Percentiles rank a stretch among this genome's conserved stretches.
Evolutionary conservation across 1,139 yeast species (phyloP).

Genomic region (Saccharomyces pastorianus): DNA sequence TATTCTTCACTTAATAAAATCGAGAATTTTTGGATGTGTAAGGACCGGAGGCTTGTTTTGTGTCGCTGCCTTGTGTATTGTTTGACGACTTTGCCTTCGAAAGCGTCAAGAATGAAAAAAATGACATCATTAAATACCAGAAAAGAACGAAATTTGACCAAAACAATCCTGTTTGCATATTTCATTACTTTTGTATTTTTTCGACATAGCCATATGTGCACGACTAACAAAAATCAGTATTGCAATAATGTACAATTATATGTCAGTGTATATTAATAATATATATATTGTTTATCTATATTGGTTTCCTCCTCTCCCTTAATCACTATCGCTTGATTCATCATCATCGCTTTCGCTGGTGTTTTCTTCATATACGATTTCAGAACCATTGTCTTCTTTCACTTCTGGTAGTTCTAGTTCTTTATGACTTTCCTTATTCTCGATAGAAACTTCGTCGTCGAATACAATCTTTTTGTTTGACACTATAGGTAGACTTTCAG

Average conservation of each 20-base stretch:
- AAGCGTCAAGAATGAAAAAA: too few species aligned
- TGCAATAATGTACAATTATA: background rate
- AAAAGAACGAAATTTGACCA: too few species aligned
- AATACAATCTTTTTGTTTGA: constrained; percentile 36
- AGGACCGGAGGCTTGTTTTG: too few species aligned
- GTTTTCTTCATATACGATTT: constrained; percentile 30
- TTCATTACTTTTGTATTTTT: background rate
- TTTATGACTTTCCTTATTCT: constrained; percentile 31
- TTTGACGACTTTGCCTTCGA: too few species aligned
- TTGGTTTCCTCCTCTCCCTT: background rate
- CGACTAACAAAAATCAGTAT: background rate
- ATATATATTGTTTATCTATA: background rate
- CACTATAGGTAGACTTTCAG: constrained; percentile 34
- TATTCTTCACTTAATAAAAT: too few species aligned
- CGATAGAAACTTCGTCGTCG: constrained; percentile 34
- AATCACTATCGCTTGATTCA: constrained; percentile 27
- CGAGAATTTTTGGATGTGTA: too few species aligned
- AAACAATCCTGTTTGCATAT: background rate
- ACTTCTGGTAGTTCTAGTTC: constrained; percentile 29
- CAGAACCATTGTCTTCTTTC: constrained; percentile 30
- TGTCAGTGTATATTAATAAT: background rate
- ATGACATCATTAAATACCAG: too few species aligned
- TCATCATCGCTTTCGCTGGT: constrained; percentile 25
- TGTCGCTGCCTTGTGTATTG: too few species aligned
- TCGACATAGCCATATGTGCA: background rate